Evolutionary conservation across 2,329 filamentous ascomycete genomes (phyloP), one percentile per base, ranked within the genome.

Genomic region (Thelonectria discophora): DNA sequence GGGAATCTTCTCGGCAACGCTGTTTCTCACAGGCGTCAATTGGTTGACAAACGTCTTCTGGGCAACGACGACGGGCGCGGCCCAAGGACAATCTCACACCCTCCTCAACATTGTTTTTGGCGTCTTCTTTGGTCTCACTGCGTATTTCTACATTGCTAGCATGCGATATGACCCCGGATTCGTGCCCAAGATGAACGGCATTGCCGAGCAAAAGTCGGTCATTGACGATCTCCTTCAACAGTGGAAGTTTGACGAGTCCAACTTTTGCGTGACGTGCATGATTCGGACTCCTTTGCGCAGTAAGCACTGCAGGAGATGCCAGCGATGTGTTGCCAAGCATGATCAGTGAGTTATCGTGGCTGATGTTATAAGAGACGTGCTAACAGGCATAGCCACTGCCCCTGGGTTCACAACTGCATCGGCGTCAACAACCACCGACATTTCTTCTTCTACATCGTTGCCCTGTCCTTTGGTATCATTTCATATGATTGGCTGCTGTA

Each of bases 381-480:
- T 74, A 75, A 70, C 77, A 56, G 6, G 11, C 17, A 4, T 58
- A 96, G 93, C 73, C 95, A 99, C 75, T 99, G 95, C 73, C 95
- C 95, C 0, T 99, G 95, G 95, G 92, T 98, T 21, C 91, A 97
- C 79, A 98, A 97, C 77, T 99, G 95, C 72, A 87, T 99, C 43
- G 95, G 92, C 45, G 87, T 95, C 65, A 98, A 98, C 80, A 99
- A 98, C 76, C 91, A 98, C 73, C 89, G 95, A 13, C 94, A 97
- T 70, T 99, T 99, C 77, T 91, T 97, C 72, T 81, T 97, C 51
- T 99, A 98, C 75, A 85, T 99, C 17, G 80, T 96, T 43, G 88
- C 80, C 71, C 80, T 99, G 64, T 91, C 93, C 56, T 65, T 91
- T 15, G 93, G 93, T 30, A 90, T 98, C 37, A 66, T 91, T 3